Base-by-base conservation (phyloP, 2,329 filamentous ascomycete genomes). In the Ascosphaera pollenicola region DNA sequence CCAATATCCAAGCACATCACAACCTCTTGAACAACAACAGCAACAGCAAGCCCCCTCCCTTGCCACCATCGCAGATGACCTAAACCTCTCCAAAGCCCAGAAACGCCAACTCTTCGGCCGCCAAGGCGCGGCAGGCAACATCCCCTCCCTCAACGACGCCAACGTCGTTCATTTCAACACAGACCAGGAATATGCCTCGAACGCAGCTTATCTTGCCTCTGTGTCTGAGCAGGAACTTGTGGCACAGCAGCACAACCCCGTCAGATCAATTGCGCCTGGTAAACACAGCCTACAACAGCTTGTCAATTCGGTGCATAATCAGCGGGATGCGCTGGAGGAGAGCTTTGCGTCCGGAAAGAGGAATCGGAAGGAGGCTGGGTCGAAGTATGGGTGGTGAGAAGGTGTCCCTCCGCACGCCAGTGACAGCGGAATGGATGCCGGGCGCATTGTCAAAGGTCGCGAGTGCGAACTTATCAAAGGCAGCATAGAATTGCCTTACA, bases 211-310 rank as follows among this genome's bases (percentile, higher is more conserved):
- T 17, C 71, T 82, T 8, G 70, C 74, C 15, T 71, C 38, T 77
- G 79, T 51, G 73, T 84, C 54, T 63, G 73, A 50, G 54, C 50
- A 50, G 6, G 58, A 61, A 41, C 47, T 59, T 32, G 57, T 57
- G 6, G 54, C 56, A 8, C 47, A 75, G 40, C 69, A 73, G 38
- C 79, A 91, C 59, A 85, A 87, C 50, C 80, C 84, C 6, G 76
- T 94, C 41, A 77, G 83, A 39, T 64, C 76, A 2, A 78, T 93
- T 52, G 75, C 81, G 17, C 79, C 84, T 3, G 81, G 83, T 43
- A 94, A 94, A 62, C 84, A 94, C 59, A 91, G 71, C 50, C 64
- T 95, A 55, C 75, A 77, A 52, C 84, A 93, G 61, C 65, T 95
- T 48, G 79, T 95, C 47, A 83, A 74, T 56, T 78, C 78, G 44